Evolutionary conservation across 345 rosid genomes (phyloP).

Genomic region (Rhodamnia rubescens): DNA sequence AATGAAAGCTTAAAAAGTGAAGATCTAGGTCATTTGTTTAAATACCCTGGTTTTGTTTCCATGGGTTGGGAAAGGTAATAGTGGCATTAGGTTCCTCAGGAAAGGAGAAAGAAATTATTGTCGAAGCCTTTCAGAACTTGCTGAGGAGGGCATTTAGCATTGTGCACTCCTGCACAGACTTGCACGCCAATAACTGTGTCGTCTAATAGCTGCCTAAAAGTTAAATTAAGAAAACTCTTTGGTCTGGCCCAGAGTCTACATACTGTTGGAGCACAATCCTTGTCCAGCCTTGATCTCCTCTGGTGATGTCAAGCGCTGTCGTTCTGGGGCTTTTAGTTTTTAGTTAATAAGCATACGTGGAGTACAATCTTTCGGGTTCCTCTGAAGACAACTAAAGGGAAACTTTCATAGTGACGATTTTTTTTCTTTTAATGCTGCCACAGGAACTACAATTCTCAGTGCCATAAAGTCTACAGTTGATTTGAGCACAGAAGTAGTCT

Average conservation of each 20-base stretch:
- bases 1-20: not conserved
- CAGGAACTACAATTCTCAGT: constrained; percentile 77
- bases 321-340: not conserved
- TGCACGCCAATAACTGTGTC: not conserved
- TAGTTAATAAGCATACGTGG: not conserved
- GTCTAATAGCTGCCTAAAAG: not conserved
- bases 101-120: not conserved
- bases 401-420: not conserved
- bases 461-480: constrained; percentile 67
- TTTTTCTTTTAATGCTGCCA: not conserved
- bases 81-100: not conserved
- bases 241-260: not conserved
- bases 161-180: not conserved
- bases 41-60: not conserved
- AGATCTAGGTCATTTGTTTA: not conserved
- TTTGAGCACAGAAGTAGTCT: constrained; percentile 52
- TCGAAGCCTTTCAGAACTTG: not conserved
- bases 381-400: not conserved
- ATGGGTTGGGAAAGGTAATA: not conserved
- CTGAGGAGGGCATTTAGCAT: not conserved
- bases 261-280: not conserved
- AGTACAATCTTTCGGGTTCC: not conserved
- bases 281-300: not conserved
- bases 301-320: not conserved
- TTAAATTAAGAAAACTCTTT: not conserved